phyloP scores from a whole-genome alignment of 148 eudicot genomes.

The Silene latifolia region DNA sequence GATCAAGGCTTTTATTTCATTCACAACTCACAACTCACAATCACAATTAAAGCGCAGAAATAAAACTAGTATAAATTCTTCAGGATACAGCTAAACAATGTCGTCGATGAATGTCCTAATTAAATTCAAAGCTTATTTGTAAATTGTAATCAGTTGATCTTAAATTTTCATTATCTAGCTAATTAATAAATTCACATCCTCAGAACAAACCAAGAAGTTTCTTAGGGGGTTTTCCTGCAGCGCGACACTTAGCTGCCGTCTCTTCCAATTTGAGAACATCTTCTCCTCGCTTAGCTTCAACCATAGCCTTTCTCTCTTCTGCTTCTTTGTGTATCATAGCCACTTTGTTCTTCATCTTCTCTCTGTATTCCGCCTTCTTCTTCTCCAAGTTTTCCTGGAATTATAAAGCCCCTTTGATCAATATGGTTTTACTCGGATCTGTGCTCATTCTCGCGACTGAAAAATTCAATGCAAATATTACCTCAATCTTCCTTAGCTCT shows the following conservation, averaged over 20 bases:
- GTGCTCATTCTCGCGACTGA: neutral
- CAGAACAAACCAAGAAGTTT: conserved; percentile 62
- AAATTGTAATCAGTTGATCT: neutral
- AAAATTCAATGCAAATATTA: conserved; percentile 22
- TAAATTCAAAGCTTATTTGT: conserved; percentile 15
- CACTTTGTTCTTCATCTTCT: conserved; percentile 70
- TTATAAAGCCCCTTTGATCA: neutral
- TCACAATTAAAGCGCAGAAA: conserved; percentile 8
- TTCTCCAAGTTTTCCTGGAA: conserved; percentile 78
- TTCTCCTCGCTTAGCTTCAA: conserved; percentile 69
- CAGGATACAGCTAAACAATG: conserved; percentile 13
- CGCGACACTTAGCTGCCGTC: conserved; percentile 66
- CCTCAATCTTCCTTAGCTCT: conserved; percentile 72
- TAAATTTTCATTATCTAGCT: neutral
- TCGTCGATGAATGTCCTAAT: conserved; percentile 19
- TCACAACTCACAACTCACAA: too few species aligned
- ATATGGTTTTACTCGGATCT: too few species aligned
- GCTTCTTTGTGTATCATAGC: conserved; percentile 67
- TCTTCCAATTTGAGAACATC: conserved; percentile 75
- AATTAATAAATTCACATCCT: neutral
- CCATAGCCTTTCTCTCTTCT: conserved; percentile 63
- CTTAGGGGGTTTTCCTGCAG: conserved; percentile 75
- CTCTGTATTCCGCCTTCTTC: conserved; percentile 66
- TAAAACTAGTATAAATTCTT: conserved; percentile 10
- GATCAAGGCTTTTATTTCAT: neutral